Evolutionary conservation across 2,329 filamentous ascomycete genomes (phyloP).

Genomic region (Drechslera avenae): DNA sequence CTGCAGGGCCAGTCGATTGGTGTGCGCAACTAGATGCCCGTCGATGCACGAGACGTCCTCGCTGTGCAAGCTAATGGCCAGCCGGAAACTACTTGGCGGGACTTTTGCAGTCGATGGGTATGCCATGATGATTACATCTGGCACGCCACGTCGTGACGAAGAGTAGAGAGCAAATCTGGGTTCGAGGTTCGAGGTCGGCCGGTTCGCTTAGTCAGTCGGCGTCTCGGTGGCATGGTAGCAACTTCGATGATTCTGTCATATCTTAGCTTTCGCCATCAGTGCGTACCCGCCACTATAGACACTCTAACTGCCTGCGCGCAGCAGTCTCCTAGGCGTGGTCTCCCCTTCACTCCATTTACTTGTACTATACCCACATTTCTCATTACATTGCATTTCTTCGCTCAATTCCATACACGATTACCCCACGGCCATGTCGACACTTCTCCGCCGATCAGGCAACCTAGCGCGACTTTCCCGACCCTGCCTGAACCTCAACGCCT

Average conservation of each 20-base stretch:
- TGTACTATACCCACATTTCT: conserved; percentile 5
- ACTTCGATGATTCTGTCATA: conserved; percentile 25
- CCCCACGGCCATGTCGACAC: conserved; percentile 65
- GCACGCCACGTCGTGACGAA: neutral
- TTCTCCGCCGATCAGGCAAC: conserved; percentile 69
- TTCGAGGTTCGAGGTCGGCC: neutral
- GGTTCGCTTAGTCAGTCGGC: conserved; percentile 17
- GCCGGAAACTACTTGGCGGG: too few relatives aligned
- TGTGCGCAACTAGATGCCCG: too few relatives aligned
- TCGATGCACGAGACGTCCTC: too few relatives aligned
- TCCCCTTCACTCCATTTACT: neutral
- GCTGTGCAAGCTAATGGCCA: too few relatives aligned
- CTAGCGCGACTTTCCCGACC: conserved; percentile 67
- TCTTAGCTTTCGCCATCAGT: conserved; percentile 23
- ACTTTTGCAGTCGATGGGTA: too few relatives aligned
- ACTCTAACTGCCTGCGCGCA: conserved; percentile 22
- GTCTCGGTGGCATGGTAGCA: conserved; percentile 12
- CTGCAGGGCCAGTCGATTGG: too few relatives aligned
- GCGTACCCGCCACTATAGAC: conserved; percentile 19
- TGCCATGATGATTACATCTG: too few relatives aligned
- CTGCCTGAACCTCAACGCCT: conserved; percentile 60
- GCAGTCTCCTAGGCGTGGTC: conserved; percentile 12
- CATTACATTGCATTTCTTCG: conserved; percentile 11
- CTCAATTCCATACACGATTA: conserved; percentile 24
- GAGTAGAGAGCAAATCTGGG: neutral